These are phyloP conservation scores for Ceratocystiopsis minuta DNA, from an alignment of 2,329 filamentous ascomycete species.

Conservation along the genomic window DNA sequence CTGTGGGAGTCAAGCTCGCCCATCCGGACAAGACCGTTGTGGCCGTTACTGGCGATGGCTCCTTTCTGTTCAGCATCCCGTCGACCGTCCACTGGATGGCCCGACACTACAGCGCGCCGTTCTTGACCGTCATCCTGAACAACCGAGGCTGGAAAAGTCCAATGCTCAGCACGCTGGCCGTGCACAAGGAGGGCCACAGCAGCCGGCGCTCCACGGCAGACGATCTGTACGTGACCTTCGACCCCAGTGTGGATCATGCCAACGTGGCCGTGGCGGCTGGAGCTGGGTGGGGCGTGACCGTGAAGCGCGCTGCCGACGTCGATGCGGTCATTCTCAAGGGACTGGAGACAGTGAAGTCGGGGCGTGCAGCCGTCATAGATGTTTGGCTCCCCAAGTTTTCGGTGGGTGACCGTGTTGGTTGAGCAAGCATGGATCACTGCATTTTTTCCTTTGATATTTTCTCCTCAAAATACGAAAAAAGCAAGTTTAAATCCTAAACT, in stretches of 20 bases:
- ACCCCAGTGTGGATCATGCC: background rate
- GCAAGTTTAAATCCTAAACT: too few relatives aligned
- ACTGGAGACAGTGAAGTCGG: too few relatives aligned
- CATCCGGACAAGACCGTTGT: background rate
- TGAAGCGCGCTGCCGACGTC: background rate
- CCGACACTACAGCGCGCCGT: background rate
- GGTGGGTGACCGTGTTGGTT: too few relatives aligned
- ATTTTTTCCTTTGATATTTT: too few relatives aligned
- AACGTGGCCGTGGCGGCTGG: background rate
- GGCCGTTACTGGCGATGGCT: background rate
- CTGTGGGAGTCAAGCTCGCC: background rate
- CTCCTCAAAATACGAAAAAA: too few relatives aligned
- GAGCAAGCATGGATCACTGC: too few relatives aligned
- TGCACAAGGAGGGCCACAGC: background rate
- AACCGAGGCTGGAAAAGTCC: slow-evolving; percentile 1
- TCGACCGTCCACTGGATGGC: slow-evolving; percentile 1
- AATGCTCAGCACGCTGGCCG: background rate
- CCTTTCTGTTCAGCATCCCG: slow-evolving; percentile 1
- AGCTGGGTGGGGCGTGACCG: background rate
- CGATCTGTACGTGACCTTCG: background rate
- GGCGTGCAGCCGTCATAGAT: too few relatives aligned
- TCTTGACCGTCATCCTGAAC: background rate
- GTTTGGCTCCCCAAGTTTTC: too few relatives aligned
- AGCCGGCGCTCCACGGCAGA: background rate
- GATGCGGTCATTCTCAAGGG: too few relatives aligned